Conservation (phyloP, 768 basidiomycete species). For the Podaxis rugospora region DNA sequence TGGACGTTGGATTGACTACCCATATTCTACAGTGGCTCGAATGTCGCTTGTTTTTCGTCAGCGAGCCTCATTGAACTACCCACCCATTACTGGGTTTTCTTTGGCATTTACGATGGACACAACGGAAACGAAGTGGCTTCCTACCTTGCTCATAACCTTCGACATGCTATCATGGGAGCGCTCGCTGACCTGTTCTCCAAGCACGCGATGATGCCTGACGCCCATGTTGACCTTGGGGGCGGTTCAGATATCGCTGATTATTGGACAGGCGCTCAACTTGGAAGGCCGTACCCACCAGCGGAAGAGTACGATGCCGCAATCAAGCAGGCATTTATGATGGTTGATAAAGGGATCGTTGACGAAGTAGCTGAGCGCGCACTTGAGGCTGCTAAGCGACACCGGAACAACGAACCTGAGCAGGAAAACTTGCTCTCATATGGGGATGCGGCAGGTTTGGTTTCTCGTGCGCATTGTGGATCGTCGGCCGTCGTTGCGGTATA, state of each 20-base stretch:
- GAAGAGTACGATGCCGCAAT: conserved; percentile 31
- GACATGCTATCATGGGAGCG: conserved; percentile 18
- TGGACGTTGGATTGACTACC: background rate
- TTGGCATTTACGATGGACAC: conserved; percentile 28
- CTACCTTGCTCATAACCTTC: conserved; percentile 28
- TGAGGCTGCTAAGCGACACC: conserved; percentile 8
- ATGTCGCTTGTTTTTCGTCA: background rate
- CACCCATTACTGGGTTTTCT: conserved; percentile 20
- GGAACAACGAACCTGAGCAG: conserved; percentile 1
- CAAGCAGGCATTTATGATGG: conserved; percentile 29
- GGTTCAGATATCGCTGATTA: background rate
- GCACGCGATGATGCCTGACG: conserved; percentile 12
- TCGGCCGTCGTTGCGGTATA: conserved; percentile 44
- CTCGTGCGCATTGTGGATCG: conserved; percentile 32
- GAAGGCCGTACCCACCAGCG: conserved; percentile 19
- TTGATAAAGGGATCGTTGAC: conserved; percentile 41
- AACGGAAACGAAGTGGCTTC: conserved; percentile 28
- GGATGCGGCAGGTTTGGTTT: conserved; percentile 25
- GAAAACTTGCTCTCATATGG: conserved; percentile 18
- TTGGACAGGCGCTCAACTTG: background rate
- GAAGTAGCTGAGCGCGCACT: conserved; percentile 24
- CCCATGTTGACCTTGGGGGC: conserved; percentile 12
- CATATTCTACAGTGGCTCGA: background rate
- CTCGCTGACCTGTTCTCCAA: conserved; percentile 23
- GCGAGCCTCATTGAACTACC: conserved; percentile 11